A percentile compares a stretch with the other conserved stretches of the same genome.
These are phyloP conservation scores for Alisma plantagoaquatica DNA, from an alignment of 106 monocot genomes.

Conservation along the genomic window DNA sequence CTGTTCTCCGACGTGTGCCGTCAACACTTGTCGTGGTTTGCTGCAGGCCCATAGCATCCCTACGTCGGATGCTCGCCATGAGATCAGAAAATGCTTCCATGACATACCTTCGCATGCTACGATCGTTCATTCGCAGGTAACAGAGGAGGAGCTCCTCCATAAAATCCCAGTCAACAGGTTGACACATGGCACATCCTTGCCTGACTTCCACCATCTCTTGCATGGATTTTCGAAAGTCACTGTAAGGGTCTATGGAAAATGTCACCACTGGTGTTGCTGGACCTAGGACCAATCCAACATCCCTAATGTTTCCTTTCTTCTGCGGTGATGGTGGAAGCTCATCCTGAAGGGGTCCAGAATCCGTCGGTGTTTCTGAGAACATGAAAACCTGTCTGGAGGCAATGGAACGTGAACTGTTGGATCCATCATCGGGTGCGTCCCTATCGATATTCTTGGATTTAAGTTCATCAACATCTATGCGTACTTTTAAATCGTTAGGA, in stretches of 20 bases:
- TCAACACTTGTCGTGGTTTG: too few relatives aligned
- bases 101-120: slow-evolving; percentile 54
- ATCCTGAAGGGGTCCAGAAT: neutral
- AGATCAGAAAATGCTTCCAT: slow-evolving; percentile 63
- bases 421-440: neutral
- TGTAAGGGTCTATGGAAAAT: slow-evolving; percentile 29
- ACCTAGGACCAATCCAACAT: neutral
- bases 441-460: neutral
- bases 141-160: slow-evolving; percentile 74
- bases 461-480: too few relatives aligned
- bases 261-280: slow-evolving; percentile 10
- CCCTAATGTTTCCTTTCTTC: neutral
- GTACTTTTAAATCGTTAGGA: too few relatives aligned
- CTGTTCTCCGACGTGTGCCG: too few relatives aligned
- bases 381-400: slow-evolving; percentile 2
- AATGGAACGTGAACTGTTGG: too few relatives aligned
- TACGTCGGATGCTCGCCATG: slow-evolving; percentile 22
- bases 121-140: slow-evolving; percentile 77
- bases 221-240: slow-evolving; percentile 45
- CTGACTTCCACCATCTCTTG: slow-evolving; percentile 32
- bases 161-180: slow-evolving; percentile 82
- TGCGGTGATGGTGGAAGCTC: neutral
- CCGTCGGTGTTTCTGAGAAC: neutral
- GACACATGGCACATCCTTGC: neutral
- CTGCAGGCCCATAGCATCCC: too few relatives aligned